Evolutionary conservation across 2,329 filamentous ascomycete species (phyloP), one percentile per base, ranked within the genome.

Genomic region (Pleomassaria siparia): DNA sequence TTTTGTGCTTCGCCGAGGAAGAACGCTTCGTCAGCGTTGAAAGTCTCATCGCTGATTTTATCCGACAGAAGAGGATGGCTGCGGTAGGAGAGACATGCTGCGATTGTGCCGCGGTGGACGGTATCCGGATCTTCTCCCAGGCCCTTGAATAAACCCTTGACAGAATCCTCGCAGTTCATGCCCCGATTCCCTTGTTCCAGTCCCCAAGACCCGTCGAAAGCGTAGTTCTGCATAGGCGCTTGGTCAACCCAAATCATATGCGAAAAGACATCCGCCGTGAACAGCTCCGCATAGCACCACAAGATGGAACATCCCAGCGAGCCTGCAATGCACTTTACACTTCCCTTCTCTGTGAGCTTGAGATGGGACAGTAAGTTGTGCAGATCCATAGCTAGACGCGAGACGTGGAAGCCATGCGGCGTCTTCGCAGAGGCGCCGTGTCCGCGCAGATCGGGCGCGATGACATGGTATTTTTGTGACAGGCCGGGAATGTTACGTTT

Each of bases 161-260:
- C 47, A 1, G 59, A 55, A 15, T 51, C 40, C 0, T 51, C 42
- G 2, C 44, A 49, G 15, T 66, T 62, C 15, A 56, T 54, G 4
- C 59, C 60, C 0, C 55, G 54, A 21, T 65, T 64, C 0, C 58
- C 59, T 22, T 53, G 53, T 15, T 48, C 50, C 0, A 50, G 29
- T 1, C 58, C 60, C 63, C 63, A 66, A 3, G 35, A 3, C 9
- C 35, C 20, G 18, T 64, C 60, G 3, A 51, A 43, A 2, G 51
- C 35, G 42, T 62, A 60, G 18, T 63, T 58, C 12, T 66, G 63
- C 15, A 66, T 40, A 3, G 63, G 63, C 0, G 56, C 53, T 35
- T 66, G 63, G 35, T 66, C 63, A 3, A 66, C 63, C 29, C 60
- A 66, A 5, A 66, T 26, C 28, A 65, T 50, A 16, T 55, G 54